Evolutionary conservation across 441 rosid species (phyloP).

Genomic region (Adansonia rubrostipa): DNA sequence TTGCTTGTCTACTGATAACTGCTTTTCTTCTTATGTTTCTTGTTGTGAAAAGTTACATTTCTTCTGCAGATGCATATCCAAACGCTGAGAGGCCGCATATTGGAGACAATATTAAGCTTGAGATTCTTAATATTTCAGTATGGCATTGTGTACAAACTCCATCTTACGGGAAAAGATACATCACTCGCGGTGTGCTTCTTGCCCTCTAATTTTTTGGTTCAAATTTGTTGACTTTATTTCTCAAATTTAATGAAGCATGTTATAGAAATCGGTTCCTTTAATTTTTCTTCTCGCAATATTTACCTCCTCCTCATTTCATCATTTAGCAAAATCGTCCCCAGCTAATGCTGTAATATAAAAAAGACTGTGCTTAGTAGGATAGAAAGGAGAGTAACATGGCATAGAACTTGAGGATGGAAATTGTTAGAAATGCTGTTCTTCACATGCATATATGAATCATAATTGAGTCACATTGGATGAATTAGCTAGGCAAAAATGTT

Average conservation of each 20-base stretch:
- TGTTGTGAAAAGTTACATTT: constrained; percentile 25
- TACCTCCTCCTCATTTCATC: neutral
- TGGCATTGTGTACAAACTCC: constrained; percentile 91
- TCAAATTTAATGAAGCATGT: constrained; percentile 6
- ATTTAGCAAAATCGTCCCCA: neutral
- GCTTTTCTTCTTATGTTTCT: neutral
- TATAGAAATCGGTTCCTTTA: neutral
- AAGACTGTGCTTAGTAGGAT: neutral
- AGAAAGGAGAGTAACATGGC: constrained; percentile 11
- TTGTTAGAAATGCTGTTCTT: neutral
- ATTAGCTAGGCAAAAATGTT: neutral
- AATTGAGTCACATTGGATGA: neutral
- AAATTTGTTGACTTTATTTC: neutral
- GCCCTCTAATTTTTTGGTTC: constrained; percentile 8
- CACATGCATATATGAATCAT: neutral
- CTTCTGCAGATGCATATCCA: constrained; percentile 81
- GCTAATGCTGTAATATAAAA: neutral
- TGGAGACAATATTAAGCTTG: constrained; percentile 86
- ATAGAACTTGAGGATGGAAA: constrained; percentile 1
- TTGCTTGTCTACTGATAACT: constrained; percentile 9
- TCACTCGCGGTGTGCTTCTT: constrained; percentile 72
- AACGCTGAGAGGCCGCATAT: constrained; percentile 81
- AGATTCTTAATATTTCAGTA: constrained; percentile 91
- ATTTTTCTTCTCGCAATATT: neutral
- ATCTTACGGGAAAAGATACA: constrained; percentile 65